phyloP scores from a whole-genome alignment of 192 early-diverging fungal species.

The Linnemannia elongata region DNA sequence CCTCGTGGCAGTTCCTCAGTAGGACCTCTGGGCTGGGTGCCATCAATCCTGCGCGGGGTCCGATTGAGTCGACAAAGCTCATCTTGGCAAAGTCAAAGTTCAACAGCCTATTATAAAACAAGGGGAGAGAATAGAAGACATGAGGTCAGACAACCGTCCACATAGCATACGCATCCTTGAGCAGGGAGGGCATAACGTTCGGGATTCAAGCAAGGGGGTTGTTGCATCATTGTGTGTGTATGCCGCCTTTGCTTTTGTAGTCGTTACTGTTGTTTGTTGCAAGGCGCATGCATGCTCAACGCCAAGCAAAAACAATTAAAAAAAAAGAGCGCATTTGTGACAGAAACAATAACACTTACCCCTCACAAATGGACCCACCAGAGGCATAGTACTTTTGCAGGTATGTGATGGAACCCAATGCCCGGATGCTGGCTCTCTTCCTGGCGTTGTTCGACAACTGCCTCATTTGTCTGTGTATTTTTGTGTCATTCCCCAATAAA shows the following conservation, averaged over 20 bases:
- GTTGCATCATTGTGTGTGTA: background rate
- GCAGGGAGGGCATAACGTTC: background rate
- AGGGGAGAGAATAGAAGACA: background rate
- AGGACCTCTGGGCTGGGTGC: constrained; percentile 61
- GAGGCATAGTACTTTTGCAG: constrained; percentile 71
- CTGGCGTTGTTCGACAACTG: constrained; percentile 41
- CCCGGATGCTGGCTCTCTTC: constrained; percentile 64
- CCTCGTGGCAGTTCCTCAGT: constrained; percentile 55
- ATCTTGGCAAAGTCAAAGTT: constrained; percentile 1
- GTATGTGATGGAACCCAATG: constrained; percentile 67
- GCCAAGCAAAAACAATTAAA: background rate
- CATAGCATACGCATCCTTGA: background rate
- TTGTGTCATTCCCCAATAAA: background rate
- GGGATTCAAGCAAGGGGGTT: constrained; percentile 4
- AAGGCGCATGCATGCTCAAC: background rate
- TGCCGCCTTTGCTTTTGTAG: background rate
- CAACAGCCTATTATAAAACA: background rate
- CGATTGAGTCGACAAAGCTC: constrained; percentile 35
- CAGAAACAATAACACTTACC: constrained; percentile 44
- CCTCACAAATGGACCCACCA: constrained; percentile 62
- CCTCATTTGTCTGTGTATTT: constrained; percentile 8
- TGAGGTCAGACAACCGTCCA: background rate
- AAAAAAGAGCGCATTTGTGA: background rate
- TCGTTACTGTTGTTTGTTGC: background rate
- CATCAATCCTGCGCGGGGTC: constrained; percentile 28